Base-by-base conservation (phyloP, 2,329 filamentous ascomycete genomes). In the Volutella citrinella region DNA sequence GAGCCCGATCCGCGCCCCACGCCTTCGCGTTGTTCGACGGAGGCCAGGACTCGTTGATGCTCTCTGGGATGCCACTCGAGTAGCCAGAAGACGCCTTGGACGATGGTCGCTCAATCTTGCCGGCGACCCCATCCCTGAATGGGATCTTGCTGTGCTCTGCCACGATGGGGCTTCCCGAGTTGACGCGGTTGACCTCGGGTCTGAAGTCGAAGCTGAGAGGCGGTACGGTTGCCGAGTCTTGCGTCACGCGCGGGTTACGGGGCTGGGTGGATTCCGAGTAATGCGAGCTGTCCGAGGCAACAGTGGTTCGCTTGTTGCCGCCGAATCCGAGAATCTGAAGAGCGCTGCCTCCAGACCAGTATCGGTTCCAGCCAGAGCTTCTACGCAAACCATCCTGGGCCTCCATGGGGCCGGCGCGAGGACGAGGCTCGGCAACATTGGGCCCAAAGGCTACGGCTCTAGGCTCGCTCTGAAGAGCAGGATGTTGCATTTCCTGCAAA, bases 321-420 rank as follows among this genome's bases (percentile, higher is more conserved):
- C 75, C 77, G 32, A 80, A 75, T 11, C 78, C 80, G 7, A 85
- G 66, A 16, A 83, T 74, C 51, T 82, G 82, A 36, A 82, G 63
- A 7, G 80, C 75, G 46, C 82, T 84, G 33, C 83, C 84, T 31
- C 82, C 82, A 11, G 82, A 85, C 76, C 84, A 88, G 61, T 87
- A 88, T 33, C 78, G 69, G 58, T 86, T 87, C 84, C 84, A 88
- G 29, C 82, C 82, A 5, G 82, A 87, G 49, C 81, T 86, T 52
- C 78, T 71, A 35, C 79, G 70, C 14, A 68, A 63, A 27, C 61
- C 63, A 30, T 66, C 70, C 30, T 71, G 61, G 43, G 42, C 51
- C 33, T 55, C 61, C 42, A 42, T 46, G 40, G 35, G 64, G 38
- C 42, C 51, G 26, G 54, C 56, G 41, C 52, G 57, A 43, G 56